Evolutionary conservation across 2,329 filamentous ascomycete species (phyloP).

Genomic region (Phaeosphaeriaceae sp.): DNA sequence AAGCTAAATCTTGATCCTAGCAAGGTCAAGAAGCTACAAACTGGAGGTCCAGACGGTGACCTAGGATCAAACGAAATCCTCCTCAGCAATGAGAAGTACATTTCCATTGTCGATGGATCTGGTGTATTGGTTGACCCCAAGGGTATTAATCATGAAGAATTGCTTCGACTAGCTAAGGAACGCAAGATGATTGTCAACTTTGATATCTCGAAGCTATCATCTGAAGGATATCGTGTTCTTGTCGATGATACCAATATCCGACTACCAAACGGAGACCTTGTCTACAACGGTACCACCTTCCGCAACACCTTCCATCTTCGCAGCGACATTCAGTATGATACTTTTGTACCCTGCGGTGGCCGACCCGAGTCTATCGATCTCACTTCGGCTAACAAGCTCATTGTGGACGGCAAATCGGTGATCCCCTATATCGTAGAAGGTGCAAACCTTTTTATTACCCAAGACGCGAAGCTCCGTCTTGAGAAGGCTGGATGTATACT

Average conservation of each 20-base stretch:
- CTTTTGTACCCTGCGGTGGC: conserved; percentile 95
- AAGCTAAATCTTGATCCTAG: conserved; percentile 89
- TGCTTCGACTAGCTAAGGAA: conserved; percentile 81
- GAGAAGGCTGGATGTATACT: conserved; percentile 94
- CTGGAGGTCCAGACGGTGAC: conserved; percentile 94
- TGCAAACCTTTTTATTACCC: conserved; percentile 97
- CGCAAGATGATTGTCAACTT: conserved; percentile 91
- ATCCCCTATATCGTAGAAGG: conserved; percentile 98
- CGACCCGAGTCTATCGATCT: conserved; percentile 97
- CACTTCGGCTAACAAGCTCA: conserved; percentile 83
- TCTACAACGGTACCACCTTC: conserved; percentile 93
- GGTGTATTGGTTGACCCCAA: conserved; percentile 94
- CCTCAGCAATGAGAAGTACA: conserved; percentile 94
- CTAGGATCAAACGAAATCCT: conserved; percentile 98
- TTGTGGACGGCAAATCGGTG: conserved; percentile 83
- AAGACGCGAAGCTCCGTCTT: conserved; percentile 93
- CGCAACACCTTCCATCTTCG: conserved; percentile 97
- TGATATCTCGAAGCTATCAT: conserved; percentile 82
- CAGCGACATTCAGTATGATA: conserved; percentile 74
- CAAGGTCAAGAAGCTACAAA: conserved; percentile 91
- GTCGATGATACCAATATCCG: conserved; percentile 89
- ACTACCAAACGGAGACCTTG: conserved; percentile 84
- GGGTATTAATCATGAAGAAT: conserved; percentile 82
- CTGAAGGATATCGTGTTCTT: conserved; percentile 87
- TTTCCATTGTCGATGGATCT: conserved; percentile 91